A percentile compares a stretch with the other conserved stretches of the same genome.
Conservation (phyloP, 169 alveolate species). For the Plasmodium blacklocki region DNA sequence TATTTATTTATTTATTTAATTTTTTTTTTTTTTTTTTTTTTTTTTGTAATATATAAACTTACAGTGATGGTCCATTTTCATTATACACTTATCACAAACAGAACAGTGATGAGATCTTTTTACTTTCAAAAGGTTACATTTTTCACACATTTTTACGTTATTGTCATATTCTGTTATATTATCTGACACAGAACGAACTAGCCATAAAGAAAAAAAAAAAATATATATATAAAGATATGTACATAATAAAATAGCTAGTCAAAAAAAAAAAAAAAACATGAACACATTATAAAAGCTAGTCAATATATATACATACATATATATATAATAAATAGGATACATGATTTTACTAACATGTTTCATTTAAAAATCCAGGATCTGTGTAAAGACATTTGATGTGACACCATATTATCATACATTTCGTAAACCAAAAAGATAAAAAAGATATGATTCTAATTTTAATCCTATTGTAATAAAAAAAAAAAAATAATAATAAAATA, state of each 20-base stretch:
- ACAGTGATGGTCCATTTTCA: constrained; percentile 93
- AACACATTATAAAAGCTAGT: neutral
- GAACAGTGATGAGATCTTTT: constrained; percentile 91
- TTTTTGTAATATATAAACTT: constrained; percentile 1
- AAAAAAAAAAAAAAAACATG: neutral
- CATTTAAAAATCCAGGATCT: constrained; percentile 48
- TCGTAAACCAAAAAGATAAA: constrained; percentile 42
- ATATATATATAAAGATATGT: neutral
- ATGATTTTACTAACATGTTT: constrained; percentile 1
- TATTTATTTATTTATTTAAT: neutral
- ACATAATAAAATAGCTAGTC: too few relatives aligned
- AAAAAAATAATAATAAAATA: constrained; percentile 1
- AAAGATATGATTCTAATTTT: constrained; percentile 17
- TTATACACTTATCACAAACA: constrained; percentile 88
- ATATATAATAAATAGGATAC: neutral
- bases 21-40: constrained; percentile 2
- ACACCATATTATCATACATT: constrained; percentile 64
- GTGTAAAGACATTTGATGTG: constrained; percentile 43
- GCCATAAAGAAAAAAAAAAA: constrained; percentile 1
- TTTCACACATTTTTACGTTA: constrained; percentile 24
- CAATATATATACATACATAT: neutral
- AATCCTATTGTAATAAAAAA: neutral
- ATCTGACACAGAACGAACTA: neutral
- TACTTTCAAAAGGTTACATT: constrained; percentile 39
- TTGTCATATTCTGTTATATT: constrained; percentile 3